Conservation (phyloP, 768 basidiomycete species). For the Russula lepida region DNA sequence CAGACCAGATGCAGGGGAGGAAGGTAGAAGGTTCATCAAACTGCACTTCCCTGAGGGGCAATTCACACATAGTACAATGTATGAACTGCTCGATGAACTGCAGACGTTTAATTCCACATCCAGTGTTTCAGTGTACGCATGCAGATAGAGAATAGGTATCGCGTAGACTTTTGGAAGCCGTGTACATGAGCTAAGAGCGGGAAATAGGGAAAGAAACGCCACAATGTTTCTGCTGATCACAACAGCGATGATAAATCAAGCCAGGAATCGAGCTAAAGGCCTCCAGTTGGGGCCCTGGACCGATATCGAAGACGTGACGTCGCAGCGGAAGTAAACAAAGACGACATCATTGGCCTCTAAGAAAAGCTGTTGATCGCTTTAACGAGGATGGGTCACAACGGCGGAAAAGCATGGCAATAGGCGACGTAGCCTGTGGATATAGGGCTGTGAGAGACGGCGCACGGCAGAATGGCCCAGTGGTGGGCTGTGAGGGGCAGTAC, state of each 20-base stretch:
- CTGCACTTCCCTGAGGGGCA: neutral
- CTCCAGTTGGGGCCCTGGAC: neutral
- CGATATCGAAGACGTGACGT: neutral
- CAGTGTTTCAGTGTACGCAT: neutral
- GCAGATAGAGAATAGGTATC: neutral
- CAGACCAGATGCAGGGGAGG: neutral
- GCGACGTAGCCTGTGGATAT: neutral
- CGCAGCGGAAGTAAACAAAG: too few relatives aligned
- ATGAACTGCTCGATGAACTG: neutral
- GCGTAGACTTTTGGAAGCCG: neutral
- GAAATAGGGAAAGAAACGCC: neutral
- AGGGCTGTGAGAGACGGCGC: conserved; percentile 1
- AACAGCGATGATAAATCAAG: neutral
- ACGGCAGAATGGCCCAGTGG: neutral
- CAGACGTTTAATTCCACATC: neutral
- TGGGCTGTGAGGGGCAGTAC: neutral
- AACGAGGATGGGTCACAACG: neutral
- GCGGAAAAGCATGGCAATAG: neutral
- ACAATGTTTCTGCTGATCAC: neutral
- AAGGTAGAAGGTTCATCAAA: neutral
- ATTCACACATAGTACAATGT: neutral
- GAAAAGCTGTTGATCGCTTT: neutral
- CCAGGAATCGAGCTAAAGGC: neutral
- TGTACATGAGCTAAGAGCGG: neutral
- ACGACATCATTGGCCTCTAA: too few relatives aligned